Conservation (phyloP, 306 rosid species). For the Astragalus membranaceus region DNA sequence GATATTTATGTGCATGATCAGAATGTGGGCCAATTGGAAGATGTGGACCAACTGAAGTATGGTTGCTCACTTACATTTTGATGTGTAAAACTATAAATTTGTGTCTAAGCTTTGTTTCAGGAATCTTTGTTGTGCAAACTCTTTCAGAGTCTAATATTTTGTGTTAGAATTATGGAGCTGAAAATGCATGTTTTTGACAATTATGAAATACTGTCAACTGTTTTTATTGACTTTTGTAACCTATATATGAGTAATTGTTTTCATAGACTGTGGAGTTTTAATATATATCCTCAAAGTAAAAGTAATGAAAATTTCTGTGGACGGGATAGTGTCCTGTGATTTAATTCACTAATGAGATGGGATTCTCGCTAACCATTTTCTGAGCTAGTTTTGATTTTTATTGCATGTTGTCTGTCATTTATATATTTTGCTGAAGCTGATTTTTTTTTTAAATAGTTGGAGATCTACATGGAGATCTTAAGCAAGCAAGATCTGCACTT, state of each 20-base stretch:
- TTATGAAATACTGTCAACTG: not conserved
- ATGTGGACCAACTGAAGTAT: slow-evolving; percentile 13
- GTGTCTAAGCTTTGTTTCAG: not conserved
- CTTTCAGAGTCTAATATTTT: not conserved
- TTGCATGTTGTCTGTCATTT: not conserved
- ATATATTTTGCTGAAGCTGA: slow-evolving; percentile 1
- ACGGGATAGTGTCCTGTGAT: too few relatives aligned
- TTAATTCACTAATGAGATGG: too few relatives aligned
- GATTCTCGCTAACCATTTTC: not conserved
- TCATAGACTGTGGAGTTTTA: too few relatives aligned
- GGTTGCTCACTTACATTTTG: not conserved
- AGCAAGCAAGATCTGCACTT: slow-evolving; percentile 74
- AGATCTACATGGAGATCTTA: slow-evolving; percentile 93
- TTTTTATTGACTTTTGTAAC: not conserved
- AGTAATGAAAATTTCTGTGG: slow-evolving; percentile 13
- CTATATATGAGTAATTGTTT: not conserved
- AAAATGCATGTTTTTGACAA: not conserved
- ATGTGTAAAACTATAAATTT: not conserved
- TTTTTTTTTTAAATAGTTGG: slow-evolving; percentile 54
- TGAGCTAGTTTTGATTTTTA: not conserved
- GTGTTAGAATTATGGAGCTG: not conserved
- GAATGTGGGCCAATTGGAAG: not conserved
- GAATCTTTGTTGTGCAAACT: not conserved
- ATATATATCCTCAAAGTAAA: too few relatives aligned
- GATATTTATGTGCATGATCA: slow-evolving; percentile 2